phyloP scores from a whole-genome alignment of 2,329 filamentous ascomycete species.

The Claviceps purpurea region DNA sequence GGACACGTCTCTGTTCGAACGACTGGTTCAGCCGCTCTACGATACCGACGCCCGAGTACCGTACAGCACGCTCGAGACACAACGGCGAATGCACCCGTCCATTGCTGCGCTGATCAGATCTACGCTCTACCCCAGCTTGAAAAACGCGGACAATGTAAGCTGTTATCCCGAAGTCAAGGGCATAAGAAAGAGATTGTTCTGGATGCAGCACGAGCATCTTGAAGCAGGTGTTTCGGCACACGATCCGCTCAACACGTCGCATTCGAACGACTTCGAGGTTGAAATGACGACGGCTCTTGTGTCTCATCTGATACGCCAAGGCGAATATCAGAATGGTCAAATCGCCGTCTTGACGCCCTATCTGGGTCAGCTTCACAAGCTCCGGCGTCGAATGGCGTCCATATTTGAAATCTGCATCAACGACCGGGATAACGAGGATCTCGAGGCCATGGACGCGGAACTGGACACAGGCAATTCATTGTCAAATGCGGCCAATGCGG shows the following conservation, averaged over 20 bases:
- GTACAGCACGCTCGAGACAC: constrained; percentile 34
- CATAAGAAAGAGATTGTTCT: constrained; percentile 41
- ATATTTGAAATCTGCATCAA: constrained; percentile 49
- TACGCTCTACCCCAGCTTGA: constrained; percentile 42
- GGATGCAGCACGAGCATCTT: constrained; percentile 42
- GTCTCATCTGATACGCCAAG: constrained; percentile 51
- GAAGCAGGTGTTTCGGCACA: constrained; percentile 25
- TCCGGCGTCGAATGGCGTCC: constrained; percentile 29
- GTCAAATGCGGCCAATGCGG: not conserved
- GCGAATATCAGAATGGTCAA: constrained; percentile 42
- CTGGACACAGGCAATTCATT: not conserved
- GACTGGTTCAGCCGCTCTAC: constrained; percentile 29
- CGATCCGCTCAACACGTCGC: constrained; percentile 28
- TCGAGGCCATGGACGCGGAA: not conserved
- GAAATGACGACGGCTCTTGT: constrained; percentile 51
- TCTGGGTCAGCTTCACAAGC: constrained; percentile 39
- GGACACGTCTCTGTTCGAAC: constrained; percentile 49
- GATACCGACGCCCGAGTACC: constrained; percentile 13
- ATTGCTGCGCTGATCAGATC: constrained; percentile 45
- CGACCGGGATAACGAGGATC: constrained; percentile 41
- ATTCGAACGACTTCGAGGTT: constrained; percentile 46
- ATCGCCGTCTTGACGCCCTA: constrained; percentile 62
- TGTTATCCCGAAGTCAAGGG: constrained; percentile 36
- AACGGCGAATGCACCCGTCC: constrained; percentile 52
- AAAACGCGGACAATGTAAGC: constrained; percentile 30